Evolutionary conservation across 768 basidiomycete genomes (phyloP), one percentile per base, ranked within the genome.

Genomic region (Psilocybe azurescens): DNA sequence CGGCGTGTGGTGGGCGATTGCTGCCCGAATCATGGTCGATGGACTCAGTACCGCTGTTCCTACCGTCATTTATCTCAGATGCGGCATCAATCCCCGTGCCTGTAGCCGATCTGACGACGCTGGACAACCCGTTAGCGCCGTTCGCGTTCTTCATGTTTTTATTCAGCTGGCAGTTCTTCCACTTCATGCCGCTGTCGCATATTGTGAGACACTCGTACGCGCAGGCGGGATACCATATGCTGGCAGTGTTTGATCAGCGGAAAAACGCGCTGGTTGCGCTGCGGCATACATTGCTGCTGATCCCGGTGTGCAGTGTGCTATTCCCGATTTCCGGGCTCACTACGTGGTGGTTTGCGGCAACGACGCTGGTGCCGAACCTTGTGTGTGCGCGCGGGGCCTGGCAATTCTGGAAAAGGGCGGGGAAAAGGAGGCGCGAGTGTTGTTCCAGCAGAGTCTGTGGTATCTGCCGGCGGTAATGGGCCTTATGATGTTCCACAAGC

Each of bases 161-260:
- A 8, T 99, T 89, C 79, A 91, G 91, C 63, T 99, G 97, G 97
- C 97, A 99, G 72, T 99, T 99, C 78, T 96, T 97, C 38, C 97
- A 99, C 74, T 99, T 99, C 80, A 98, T 96, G 75, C 75, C 94
- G 1, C 81, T 99, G n/a, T 89, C 95, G 7, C 86, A 97, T 75
- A 80, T 96, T 53, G 84, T 96, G 8, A 87, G 96, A 39, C 87
- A 84, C 9, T 90, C 90, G 18, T 99, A 99, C 75, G 94, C 97
- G 3, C 88, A 94, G 71, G 94, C 91, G 18, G 96, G 96, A 16
- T 99, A 96, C 73, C 85, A 84, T 55, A 99, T 99, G 97, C 85
- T 99, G 10, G 88, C 89, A 33, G 90, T 95, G 59, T 77, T 92
- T 53, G 81, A 87, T 33, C 93, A 96, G 1, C 69, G 75, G 20